Evolutionary conservation across 306 rosid species (phyloP), one percentile per base, ranked within the genome.

Genomic region (Dalbergia oliveri): DNA sequence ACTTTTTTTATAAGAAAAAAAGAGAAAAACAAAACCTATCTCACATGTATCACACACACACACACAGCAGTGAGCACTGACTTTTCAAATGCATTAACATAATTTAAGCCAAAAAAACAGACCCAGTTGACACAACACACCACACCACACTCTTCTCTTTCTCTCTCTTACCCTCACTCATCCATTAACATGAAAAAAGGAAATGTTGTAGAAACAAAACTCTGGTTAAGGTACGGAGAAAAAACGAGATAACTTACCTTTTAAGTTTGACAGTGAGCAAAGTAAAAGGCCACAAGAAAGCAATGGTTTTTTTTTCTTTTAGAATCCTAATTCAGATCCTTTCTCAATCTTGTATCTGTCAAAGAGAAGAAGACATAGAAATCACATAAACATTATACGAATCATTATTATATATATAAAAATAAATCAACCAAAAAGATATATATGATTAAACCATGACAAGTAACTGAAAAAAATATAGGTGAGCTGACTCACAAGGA

Each of bases 311-410:
- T 75, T 82, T 80, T 84, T 76, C 33, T 13, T 53, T 34, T 9
- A 57, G 0, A 5, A 11, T 7, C 4, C 0, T 8, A 41, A 41
- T 81, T 85, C 87, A 82, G 90, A 86, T 90, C 86, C 84, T 63
- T 64, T 11, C 53, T 5, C 80, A 19, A 59, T 63, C 85, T 87
- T 81, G 84, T 84, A 86, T 90, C 92, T 88, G 93, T 75, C 81
- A 86, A 84, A 78, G 77, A 87, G 84, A 86, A 81, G 90, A 21
- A 15, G 87, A 89, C 88, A 84, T 9, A 43, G 8, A 44, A 77
- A 54, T 54, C 9, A 54, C 16, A 54, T 49, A 63, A 69, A 13
- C 8, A 56, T 19, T 5, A 65, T 53, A 63, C 64, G 1, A 12
- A 21, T 11, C 45, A 41, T 15, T 26, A 44, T 31, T 37, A 12